Percentiles rank a stretch among this genome's conserved stretches.
These are phyloP conservation scores for Dryadomyces quercivorus DNA, from an alignment of 2,329 filamentous ascomycete species.

Conservation along the genomic window DNA sequence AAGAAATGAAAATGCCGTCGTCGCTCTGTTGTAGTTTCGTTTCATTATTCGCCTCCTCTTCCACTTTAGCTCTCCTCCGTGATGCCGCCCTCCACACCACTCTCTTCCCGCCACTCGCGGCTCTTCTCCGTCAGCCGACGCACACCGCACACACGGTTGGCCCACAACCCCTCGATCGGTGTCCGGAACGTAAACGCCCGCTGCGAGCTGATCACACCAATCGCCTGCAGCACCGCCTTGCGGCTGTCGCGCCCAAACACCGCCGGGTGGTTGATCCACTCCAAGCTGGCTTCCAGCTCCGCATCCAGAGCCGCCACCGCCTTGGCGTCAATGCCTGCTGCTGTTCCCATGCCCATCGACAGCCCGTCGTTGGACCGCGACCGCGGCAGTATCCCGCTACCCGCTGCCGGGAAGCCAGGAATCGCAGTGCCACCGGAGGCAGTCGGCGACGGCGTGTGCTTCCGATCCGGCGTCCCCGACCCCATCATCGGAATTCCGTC, in stretches of 20 bases:
- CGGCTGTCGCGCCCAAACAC: slow-evolving; percentile 89
- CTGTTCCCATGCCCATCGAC: slow-evolving; percentile 33
- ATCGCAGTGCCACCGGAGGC: slow-evolving; percentile 32
- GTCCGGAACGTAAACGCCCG: slow-evolving; percentile 89
- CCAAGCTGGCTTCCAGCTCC: slow-evolving; percentile 78
- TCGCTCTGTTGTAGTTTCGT: background rate
- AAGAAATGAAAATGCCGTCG: background rate
- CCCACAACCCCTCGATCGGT: slow-evolving; percentile 81
- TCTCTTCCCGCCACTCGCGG: slow-evolving; percentile 83
- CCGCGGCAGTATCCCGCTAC: slow-evolving; percentile 30
- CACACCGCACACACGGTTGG: slow-evolving; percentile 67
- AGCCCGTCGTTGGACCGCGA: slow-evolving; percentile 45
- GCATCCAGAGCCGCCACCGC: slow-evolving; percentile 81
- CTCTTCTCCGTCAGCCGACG: slow-evolving; percentile 72
- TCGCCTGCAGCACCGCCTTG: slow-evolving; percentile 91
- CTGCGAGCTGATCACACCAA: slow-evolving; percentile 92
- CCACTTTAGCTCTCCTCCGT: slow-evolving; percentile 40
- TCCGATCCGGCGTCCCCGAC: slow-evolving; percentile 37
- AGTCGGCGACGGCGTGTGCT: slow-evolving; percentile 42
- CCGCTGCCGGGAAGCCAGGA: slow-evolving; percentile 23
- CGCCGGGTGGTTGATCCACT: slow-evolving; percentile 96
- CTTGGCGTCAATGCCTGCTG: slow-evolving; percentile 65
- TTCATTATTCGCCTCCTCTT: background rate
- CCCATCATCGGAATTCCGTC: slow-evolving; percentile 31
- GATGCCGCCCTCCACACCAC: slow-evolving; percentile 58